These are phyloP conservation scores for Acanthamoeba rhysodes DNA, from an alignment of 208 protist species.

Conservation along the genomic window DNA sequence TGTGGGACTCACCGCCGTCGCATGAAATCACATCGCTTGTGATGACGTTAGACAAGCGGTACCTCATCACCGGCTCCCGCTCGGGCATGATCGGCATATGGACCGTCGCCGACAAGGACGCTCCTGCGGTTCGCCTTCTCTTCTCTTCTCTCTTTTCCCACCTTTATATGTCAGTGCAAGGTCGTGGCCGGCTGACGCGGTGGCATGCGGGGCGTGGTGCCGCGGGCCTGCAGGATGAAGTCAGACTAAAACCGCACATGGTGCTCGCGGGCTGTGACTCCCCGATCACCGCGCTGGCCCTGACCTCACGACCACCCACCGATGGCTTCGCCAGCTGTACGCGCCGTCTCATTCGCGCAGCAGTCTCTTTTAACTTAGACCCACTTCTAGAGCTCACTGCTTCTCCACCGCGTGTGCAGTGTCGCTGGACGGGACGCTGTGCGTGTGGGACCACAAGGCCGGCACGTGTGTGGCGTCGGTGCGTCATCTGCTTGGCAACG, in stretches of 20 bases:
- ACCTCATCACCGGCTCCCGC: conserved; percentile 67
- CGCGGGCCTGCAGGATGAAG: neutral
- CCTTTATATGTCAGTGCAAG: no score
- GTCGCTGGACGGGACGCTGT: conserved; percentile 34
- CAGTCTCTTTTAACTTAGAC: neutral
- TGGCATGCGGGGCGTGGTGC: neutral
- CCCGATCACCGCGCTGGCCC: conserved; percentile 36
- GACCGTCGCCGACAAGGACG: neutral
- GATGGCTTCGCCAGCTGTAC: conserved; percentile 60
- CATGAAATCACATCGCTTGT: conserved; percentile 20
- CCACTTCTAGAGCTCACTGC: neutral
- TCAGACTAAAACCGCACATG: conserved; percentile 52
- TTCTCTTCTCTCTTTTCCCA: neutral
- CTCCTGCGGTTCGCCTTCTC: neutral
- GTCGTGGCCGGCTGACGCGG: neutral
- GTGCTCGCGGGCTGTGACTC: conserved; percentile 40
- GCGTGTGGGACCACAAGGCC: conserved; percentile 38
- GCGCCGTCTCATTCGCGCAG: neutral
- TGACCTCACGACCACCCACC: neutral
- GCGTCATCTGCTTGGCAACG: neutral
- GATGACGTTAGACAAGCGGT: conserved; percentile 5
- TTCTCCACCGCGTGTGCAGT: neutral
- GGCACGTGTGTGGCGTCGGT: conserved; percentile 33
- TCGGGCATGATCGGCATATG: conserved; percentile 35
- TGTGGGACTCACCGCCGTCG: conserved; percentile 41